Evolutionary conservation across 352 stramenopile genomes (phyloP), one percentile per base, ranked within the genome.

Genomic region (Globisporangium cylindrosporum): DNA sequence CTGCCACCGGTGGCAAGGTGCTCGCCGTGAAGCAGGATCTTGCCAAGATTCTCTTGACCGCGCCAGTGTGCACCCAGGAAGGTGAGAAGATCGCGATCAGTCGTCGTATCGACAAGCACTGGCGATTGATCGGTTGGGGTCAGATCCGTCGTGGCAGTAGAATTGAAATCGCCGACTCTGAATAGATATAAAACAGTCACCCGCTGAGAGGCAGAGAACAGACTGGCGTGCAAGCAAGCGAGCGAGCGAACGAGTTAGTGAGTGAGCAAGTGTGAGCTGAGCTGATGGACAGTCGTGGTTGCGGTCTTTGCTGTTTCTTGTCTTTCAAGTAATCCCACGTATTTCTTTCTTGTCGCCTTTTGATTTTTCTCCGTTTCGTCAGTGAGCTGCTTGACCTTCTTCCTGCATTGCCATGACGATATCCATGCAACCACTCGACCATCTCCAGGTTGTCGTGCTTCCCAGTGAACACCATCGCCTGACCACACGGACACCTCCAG

Each of bases 31-130:
- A 98, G 87, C 90, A 97, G 73, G 97, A 99, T 88, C 79, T 99
- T 66, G 98, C 98, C 46, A 99, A 99, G 86, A 99, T 99, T 80
- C 79, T 98, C 62, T 84, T 99, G 59, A 99, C 97, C n/a, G 93
- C 98, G 67, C 98, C 98, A 18, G 98, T 99, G 70, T 99, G 98
- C 88, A 99, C 98, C 66, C 88, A 99, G 78, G 97, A 99, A 83
- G 97, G 97, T 72, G 98, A 99, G 85, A 99, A 99, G 95, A 99
- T 99, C 74, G 98, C 98, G n/a, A 94, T 99, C 61, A 99, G 90
- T 77, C 93, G 98, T 75, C 93, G 98, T 81, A 98, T 99, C 55
- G 97, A 99, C 75, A 98, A 98, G 88, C 98, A 99, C 87, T 99
- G 98, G 98, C 93, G 98, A 79, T 88, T 99, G 61, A 99, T 99